Conservation (phyloP, 768 basidiomycete species). For the Mycena latifolia region DNA sequence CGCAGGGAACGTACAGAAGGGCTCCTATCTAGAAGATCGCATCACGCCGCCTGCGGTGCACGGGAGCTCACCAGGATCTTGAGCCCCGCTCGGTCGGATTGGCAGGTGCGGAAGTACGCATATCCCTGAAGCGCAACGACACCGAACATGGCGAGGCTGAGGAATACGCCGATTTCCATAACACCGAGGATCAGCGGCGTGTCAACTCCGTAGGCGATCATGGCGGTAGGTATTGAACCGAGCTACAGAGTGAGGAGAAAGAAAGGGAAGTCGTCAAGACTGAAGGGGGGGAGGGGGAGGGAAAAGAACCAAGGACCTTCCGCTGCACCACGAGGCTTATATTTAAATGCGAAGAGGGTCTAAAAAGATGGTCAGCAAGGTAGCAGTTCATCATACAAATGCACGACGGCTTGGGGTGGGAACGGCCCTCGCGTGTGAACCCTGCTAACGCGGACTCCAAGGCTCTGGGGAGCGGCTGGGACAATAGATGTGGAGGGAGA, state of each 20-base stretch:
- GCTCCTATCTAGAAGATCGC: constrained; percentile 1
- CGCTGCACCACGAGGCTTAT: background rate
- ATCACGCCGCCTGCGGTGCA: background rate
- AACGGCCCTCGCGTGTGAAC: background rate
- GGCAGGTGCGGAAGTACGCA: constrained; percentile 23
- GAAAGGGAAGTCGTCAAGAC: constrained; percentile 28
- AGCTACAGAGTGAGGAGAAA: background rate
- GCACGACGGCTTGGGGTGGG: background rate
- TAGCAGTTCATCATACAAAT: constrained; percentile 3
- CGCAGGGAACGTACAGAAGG: constrained; percentile 15
- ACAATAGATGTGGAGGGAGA: background rate
- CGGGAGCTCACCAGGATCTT: constrained; percentile 20
- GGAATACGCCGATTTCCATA: constrained; percentile 28
- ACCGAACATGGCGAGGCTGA: constrained; percentile 29
- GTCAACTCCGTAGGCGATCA: constrained; percentile 30
- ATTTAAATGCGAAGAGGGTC: background rate
- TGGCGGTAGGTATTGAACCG: constrained; percentile 1
- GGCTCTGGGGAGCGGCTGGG: background rate
- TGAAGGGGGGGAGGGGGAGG: constrained; percentile 1
- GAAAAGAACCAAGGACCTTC: background rate
- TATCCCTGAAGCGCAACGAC: constrained; percentile 26
- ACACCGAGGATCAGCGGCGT: constrained; percentile 20
- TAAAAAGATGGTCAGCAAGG: background rate
- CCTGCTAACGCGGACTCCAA: too few species aligned
- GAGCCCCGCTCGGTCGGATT: constrained; percentile 10